A percentile compares a stretch with the other conserved stretches of the same genome.
Evolutionary conservation across 768 basidiomycete species (phyloP).

Genomic region (Mycena haematopus): DNA sequence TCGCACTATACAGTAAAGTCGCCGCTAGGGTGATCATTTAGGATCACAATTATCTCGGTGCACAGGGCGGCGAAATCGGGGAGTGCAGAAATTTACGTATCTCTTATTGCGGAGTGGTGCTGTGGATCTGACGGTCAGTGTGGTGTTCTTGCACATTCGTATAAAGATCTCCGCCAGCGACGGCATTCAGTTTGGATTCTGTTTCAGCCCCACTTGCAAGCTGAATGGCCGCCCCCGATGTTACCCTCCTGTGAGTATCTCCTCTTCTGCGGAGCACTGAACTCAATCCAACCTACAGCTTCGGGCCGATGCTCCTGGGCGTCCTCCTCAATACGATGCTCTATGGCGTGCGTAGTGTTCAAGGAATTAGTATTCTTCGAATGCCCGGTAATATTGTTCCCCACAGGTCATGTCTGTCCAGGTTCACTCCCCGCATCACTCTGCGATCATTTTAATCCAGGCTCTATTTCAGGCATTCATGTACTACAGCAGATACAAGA

Average conservation of each 20-base stretch:
- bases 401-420: slow-evolving; percentile 15
- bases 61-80: too few relatives aligned
- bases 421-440: background rate
- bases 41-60: too few relatives aligned
- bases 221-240: slow-evolving; percentile 8
- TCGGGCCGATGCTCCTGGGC: slow-evolving; percentile 22
- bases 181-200: background rate
- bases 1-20: too few relatives aligned
- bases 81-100: too few relatives aligned
- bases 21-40: too few relatives aligned
- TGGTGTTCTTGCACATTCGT: too few relatives aligned
- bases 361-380: background rate
- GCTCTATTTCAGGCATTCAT: slow-evolving; percentile 13
- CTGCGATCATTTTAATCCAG: background rate
- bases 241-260: slow-evolving; percentile 16
- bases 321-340: slow-evolving; percentile 22
- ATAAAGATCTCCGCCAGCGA: background rate
- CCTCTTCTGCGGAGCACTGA: background rate
- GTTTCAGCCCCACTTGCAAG: background rate
- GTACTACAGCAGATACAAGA: slow-evolving; percentile 22
- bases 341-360: slow-evolving; percentile 9
- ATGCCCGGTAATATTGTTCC: background rate
- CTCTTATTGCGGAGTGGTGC: too few relatives aligned
- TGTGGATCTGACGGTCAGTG: too few relatives aligned
- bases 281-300: background rate